phyloP scores from a whole-genome alignment of 2,329 filamentous ascomycete genomes.

The Aspergillus novoparasiticus region DNA sequence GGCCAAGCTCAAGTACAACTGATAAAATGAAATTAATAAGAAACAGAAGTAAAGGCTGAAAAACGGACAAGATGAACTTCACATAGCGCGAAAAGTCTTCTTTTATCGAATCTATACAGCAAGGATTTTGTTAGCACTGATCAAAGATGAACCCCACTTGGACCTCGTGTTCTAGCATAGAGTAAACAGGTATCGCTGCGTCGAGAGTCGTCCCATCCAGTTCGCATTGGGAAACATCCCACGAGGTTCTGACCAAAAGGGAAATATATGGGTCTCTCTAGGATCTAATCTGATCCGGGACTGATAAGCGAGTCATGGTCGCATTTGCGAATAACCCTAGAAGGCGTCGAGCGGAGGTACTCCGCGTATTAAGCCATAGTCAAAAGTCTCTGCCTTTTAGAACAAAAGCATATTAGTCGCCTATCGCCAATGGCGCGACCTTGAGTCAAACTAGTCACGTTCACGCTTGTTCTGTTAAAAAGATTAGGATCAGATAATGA shows the following conservation, averaged over 20 bases:
- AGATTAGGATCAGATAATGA: conserved; percentile 16
- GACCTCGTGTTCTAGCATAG: neutral
- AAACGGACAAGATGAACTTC: neutral
- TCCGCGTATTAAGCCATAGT: neutral
- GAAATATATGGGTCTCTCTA: neutral
- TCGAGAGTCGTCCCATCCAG: neutral
- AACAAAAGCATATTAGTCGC: neutral
- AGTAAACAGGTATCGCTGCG: neutral
- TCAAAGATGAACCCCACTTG: neutral
- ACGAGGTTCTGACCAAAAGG: neutral
- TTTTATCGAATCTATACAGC: neutral
- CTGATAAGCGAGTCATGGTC: conserved; percentile 1
- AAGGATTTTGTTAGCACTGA: neutral
- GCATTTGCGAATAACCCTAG: neutral
- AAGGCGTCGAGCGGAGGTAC: neutral
- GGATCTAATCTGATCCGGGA: conserved; percentile 7
- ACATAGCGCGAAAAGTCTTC: neutral
- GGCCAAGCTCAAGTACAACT: neutral
- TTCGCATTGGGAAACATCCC: neutral
- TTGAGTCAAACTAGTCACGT: neutral
- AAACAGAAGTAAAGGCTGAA: neutral
- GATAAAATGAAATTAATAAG: neutral
- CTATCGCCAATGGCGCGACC: neutral
- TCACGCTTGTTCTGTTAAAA: neutral
- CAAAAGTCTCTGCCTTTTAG: neutral